phyloP scores from a whole-genome alignment of 2,329 filamentous ascomycete genomes.

The Fusarium floridanum region DNA sequence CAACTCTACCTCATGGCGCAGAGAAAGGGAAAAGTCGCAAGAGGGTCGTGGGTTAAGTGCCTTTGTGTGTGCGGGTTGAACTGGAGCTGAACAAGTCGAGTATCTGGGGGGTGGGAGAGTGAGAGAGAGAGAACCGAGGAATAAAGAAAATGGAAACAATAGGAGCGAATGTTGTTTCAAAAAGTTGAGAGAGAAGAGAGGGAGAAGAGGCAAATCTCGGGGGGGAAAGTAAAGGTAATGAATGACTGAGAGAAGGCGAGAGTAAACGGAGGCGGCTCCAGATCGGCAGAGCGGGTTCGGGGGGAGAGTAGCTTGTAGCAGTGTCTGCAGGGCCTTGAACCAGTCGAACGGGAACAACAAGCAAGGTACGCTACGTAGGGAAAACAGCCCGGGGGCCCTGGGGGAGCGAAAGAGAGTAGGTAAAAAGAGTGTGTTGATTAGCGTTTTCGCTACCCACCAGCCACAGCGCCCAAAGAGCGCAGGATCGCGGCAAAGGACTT shows the following conservation, averaged over 20 bases:
- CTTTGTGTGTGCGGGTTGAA: conserved; percentile 13
- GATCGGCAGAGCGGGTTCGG: conserved; percentile 42
- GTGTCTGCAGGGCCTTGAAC: conserved; percentile 15
- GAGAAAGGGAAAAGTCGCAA: conserved; percentile 21
- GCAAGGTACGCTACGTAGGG: background rate
- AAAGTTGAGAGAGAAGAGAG: conserved; percentile 17
- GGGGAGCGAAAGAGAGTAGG: background rate
- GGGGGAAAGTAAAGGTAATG: conserved; percentile 6
- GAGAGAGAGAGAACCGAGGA: background rate
- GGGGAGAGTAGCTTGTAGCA: conserved; percentile 38
- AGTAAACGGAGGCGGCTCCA: conserved; percentile 38
- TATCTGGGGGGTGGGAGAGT: background rate
- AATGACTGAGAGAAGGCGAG: conserved; percentile 13
- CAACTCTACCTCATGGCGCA: conserved; percentile 36
- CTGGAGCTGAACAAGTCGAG: background rate
- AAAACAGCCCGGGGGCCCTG: conserved; percentile 5
- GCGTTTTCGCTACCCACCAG: conserved; percentile 28
- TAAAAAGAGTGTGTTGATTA: conserved; percentile 13
- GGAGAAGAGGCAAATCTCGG: conserved; percentile 35
- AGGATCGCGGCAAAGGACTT: conserved; percentile 25
- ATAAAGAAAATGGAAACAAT: background rate
- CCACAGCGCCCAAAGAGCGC: conserved; percentile 19
- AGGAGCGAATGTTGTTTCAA: conserved; percentile 8
- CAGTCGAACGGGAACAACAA: conserved; percentile 17
- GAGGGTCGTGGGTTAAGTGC: conserved; percentile 1